Evolutionary conservation across 2,329 filamentous ascomycete genomes (phyloP), one percentile per base, ranked within the genome.

Genomic region (Arthrobotrys sinensis): DNA sequence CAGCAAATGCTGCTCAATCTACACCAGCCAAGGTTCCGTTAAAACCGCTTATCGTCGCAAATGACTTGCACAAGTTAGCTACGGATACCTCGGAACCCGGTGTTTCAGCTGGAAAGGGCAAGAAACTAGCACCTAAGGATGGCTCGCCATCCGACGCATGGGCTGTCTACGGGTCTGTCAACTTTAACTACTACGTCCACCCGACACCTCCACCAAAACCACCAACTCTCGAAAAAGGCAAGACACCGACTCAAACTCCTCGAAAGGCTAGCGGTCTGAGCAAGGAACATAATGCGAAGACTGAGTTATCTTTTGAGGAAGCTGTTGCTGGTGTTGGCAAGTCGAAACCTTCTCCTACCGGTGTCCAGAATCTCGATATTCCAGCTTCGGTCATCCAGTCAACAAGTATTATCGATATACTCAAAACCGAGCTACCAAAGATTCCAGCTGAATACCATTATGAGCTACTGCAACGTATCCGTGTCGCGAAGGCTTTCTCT

Each of bases 401-500:
- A 4, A 86, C 85, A 3, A 85, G 88, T 5, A 86, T 90, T 43
- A 88, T 89, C 80, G 86, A 90, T 5, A 85, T 92, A 38, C 83
- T 92, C 60, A 85, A 86, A 3, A 86, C 86, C 43, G 87, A 87
- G 57, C 86, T 91, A 0, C 83, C 87, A 3, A 90, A 92, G 77
- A 85, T 98, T 81, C 93, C 95, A 0, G 85, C 90, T 40, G 88
- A 91, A 57, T 88, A 90, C 11, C 91, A 90, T 80, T 98, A 97
- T 82, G 96, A 98, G 80, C 87, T 95, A 40, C 89, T 99, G 50
- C 91, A 95, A 81, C 91, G 93, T 68, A 85, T 97, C 21, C 91
- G 96, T 75, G 89, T 92, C 72, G 93, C 94, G n/a, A 92, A 94
- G 83, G 93, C 93, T 12, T 87, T 99, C 72, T 87, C 89, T 36